Evolutionary conservation across 2,329 filamentous ascomycete genomes (phyloP).

Genomic region (Xylariales sp.): DNA sequence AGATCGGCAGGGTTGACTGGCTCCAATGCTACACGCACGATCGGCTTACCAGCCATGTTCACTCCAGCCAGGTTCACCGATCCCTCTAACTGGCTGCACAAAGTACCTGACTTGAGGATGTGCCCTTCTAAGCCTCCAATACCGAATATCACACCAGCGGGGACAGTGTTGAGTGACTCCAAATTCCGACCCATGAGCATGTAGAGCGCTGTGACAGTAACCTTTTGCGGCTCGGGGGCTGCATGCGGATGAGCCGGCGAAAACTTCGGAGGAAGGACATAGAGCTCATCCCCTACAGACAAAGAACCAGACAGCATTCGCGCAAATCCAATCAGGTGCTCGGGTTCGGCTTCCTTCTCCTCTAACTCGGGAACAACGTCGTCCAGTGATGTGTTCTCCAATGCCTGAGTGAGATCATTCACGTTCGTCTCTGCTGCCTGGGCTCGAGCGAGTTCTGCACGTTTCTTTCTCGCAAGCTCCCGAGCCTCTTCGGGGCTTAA

Average conservation of each 20-base stretch:
- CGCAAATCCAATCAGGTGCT: constrained; percentile 92
- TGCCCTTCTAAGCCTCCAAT: constrained; percentile 89
- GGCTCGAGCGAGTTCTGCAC: constrained; percentile 79
- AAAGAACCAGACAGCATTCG: constrained; percentile 88
- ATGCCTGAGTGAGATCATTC: constrained; percentile 53
- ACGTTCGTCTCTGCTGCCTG: constrained; percentile 57
- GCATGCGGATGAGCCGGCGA: constrained; percentile 72
- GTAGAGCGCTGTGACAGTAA: constrained; percentile 84
- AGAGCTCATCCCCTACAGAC: constrained; percentile 84
- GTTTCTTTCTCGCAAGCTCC: constrained; percentile 81
- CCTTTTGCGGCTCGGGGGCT: constrained; percentile 70
- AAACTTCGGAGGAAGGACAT: constrained; percentile 91
- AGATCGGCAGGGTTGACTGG: constrained; percentile 85
- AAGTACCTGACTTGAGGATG: constrained; percentile 91
- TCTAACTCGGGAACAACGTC: constrained; percentile 41
- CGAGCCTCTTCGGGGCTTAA: constrained; percentile 86
- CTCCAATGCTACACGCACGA: constrained; percentile 94
- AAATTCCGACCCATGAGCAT: constrained; percentile 92
- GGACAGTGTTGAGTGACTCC: constrained; percentile 77
- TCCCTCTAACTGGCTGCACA: constrained; percentile 83
- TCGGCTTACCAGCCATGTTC: constrained; percentile 74
- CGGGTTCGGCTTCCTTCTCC: constrained; percentile 64
- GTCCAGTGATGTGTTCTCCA: constrained; percentile 58
- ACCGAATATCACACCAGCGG: constrained; percentile 91
- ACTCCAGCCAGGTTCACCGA: constrained; percentile 89